These are phyloP conservation scores for Ogataea dorogensis DNA, from an alignment of 805 yeast species.

Conservation along the genomic window DNA sequence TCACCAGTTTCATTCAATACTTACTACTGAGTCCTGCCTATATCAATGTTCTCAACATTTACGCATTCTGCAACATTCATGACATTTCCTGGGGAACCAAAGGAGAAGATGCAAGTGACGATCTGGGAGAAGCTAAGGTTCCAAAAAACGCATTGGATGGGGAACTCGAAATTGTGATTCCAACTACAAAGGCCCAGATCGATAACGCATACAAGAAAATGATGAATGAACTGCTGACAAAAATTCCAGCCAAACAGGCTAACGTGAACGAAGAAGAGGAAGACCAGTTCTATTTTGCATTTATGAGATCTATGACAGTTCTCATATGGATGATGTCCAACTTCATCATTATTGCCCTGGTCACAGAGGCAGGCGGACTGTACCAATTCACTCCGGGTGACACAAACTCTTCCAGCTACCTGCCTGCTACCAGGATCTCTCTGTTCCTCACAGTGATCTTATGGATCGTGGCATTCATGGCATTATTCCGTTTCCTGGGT, in stretches of 20 bases:
- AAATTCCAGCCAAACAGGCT: constrained; percentile 28
- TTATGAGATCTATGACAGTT: constrained; percentile 85
- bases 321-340: constrained; percentile 87
- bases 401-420: constrained; percentile 29
- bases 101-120: constrained; percentile 71
- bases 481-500: constrained; percentile 79
- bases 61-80: constrained; percentile 94
- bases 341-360: constrained; percentile 76
- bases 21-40: constrained; percentile 83
- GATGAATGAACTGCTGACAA: constrained; percentile 53
- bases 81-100: constrained; percentile 98
- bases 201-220: constrained; percentile 70
- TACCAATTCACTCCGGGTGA: constrained; percentile 41
- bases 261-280: constrained; percentile 39
- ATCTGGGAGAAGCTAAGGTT: constrained; percentile 77
- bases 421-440: constrained; percentile 46
- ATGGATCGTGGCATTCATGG: constrained; percentile 92
- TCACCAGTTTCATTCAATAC: constrained; percentile 84
- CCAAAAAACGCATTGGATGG: constrained; percentile 53
- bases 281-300: constrained; percentile 83
- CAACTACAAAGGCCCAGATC: constrained; percentile 73
- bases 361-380: constrained; percentile 80
- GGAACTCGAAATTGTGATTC: constrained; percentile 66
- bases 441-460: constrained; percentile 78
- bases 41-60: constrained; percentile 86